Conservation (phyloP, 225 moss, liverwort and hornwort genomes). For the Pseudisothecium myosuroides region DNA sequence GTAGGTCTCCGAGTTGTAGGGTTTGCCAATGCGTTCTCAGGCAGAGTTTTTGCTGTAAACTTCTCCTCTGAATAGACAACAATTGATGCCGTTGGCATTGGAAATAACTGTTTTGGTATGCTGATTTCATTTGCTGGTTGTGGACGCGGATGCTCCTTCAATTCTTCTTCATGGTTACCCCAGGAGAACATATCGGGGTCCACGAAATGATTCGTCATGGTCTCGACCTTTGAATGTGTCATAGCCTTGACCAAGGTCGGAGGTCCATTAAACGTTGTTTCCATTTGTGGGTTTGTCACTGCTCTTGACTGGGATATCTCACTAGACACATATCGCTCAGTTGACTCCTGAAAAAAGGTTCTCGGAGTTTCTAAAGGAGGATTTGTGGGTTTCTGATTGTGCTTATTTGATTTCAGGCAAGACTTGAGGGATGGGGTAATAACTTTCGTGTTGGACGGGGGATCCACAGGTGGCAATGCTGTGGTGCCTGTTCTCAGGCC, state of each 20-base stretch:
- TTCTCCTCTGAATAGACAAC: background rate
- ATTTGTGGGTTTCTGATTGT: background rate
- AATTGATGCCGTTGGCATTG: background rate
- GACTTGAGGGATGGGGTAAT: constrained; percentile 22
- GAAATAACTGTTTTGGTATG: background rate
- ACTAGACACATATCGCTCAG: background rate
- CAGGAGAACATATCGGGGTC: constrained; percentile 6
- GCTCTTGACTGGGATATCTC: background rate
- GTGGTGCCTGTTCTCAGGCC: constrained; percentile 4
- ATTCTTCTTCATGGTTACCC: background rate
- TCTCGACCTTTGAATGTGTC: background rate
- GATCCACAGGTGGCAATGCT: constrained; percentile 6
- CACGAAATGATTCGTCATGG: background rate
- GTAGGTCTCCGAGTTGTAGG: background rate
- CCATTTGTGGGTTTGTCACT: constrained; percentile 1
- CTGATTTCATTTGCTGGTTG: background rate
- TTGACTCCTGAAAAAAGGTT: background rate
- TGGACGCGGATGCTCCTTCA: background rate
- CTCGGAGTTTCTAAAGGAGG: background rate
- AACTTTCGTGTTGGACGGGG: background rate
- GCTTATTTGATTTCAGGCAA: constrained; percentile 31
- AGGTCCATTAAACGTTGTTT: background rate
- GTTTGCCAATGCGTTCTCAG: background rate
- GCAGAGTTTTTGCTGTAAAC: background rate
- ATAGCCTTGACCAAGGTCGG: background rate